Base-by-base conservation (phyloP, 2,329 filamentous ascomycete species). In the Cladosporium sp. region DNA sequence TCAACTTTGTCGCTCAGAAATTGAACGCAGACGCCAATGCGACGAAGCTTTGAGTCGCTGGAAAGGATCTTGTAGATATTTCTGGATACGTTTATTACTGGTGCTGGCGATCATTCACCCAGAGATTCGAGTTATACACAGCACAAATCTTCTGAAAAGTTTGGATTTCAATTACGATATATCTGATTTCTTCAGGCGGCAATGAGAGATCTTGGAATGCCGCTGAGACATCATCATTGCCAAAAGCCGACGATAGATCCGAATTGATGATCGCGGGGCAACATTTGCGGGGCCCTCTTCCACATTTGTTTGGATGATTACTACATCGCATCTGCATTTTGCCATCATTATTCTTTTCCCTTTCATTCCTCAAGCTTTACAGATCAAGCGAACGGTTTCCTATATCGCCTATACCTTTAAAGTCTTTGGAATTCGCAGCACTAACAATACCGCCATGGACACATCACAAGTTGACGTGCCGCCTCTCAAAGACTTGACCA, bases 401-500 rank as follows among this genome's bases (percentile, higher is more conserved):
- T n/a, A n/a, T n/a, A n/a, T n/a, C n/a, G n/a, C n/a, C n/a, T n/a
- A n/a, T n/a, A n/a, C n/a, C n/a, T n/a, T n/a, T n/a, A n/a, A n/a
- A 5, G 8, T 32, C n/a, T 11, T n/a, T 11, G 12, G 30, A 12
- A 32, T 5, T 32, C 9, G 11, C 30, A 8, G 13, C 32, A 36
- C n/a, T 1, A 36, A n/a, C 32, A 17, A 39, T 11, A 34, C 36
- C 50, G 54, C 9, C 56, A 75, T 76, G 73, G 69, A 74, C 56
- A 71, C 71, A 5, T 69, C 69, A 15, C 54, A 72, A 55, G 67
- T 72, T 43, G 64, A 70, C 17, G 66, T 76, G 19, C 80, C 80
- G 51, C 71, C 73, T 7, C 72, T 86, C 67, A 84, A 85, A 64
- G 82, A 90, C 69, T 75, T 90, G 30, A 89, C 84, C 1, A 85